Conservation (phyloP, 495 filamentous ascomycete genomes). For the Tuber indicum region DNA sequence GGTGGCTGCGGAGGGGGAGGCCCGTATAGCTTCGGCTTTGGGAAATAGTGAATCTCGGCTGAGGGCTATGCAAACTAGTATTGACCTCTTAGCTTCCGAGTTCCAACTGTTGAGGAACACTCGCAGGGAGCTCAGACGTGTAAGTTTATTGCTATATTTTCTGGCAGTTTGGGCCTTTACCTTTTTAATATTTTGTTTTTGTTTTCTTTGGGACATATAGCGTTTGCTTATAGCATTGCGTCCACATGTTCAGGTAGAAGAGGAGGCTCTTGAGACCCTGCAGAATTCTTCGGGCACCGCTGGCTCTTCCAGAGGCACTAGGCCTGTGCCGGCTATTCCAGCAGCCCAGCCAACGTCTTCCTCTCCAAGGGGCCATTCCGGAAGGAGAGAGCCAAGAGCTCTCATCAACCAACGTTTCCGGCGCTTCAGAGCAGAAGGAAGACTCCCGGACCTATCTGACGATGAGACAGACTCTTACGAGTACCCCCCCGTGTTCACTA, state of each 20-base stretch:
- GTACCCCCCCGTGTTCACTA: background rate
- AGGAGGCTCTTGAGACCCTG: constrained; percentile 30
- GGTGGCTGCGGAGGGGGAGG: constrained; percentile 13
- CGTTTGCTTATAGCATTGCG: constrained; percentile 3
- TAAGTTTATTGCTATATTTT: constrained; percentile 6
- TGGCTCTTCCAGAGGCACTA: background rate
- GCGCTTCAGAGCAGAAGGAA: background rate
- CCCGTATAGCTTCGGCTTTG: constrained; percentile 23
- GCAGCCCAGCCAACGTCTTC: background rate
- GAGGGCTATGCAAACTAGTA: constrained; percentile 38
- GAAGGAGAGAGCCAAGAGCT: constrained; percentile 2
- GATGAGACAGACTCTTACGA: background rate
- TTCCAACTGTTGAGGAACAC: constrained; percentile 35
- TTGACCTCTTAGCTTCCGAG: constrained; percentile 36
- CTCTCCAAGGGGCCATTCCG: background rate
- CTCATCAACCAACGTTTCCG: background rate
- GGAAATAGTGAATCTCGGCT: constrained; percentile 32
- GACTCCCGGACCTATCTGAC: background rate
- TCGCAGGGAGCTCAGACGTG: constrained; percentile 31
- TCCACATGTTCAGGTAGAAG: constrained; percentile 22
- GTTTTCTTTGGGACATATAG: background rate
- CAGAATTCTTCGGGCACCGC: constrained; percentile 15
- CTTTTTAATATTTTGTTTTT: constrained; percentile 8
- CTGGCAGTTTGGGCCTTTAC: background rate
- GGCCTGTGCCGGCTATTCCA: background rate